Evolutionary conservation across 2,329 filamentous ascomycete species (phyloP).

Genomic region (Monosporascus sp.): DNA sequence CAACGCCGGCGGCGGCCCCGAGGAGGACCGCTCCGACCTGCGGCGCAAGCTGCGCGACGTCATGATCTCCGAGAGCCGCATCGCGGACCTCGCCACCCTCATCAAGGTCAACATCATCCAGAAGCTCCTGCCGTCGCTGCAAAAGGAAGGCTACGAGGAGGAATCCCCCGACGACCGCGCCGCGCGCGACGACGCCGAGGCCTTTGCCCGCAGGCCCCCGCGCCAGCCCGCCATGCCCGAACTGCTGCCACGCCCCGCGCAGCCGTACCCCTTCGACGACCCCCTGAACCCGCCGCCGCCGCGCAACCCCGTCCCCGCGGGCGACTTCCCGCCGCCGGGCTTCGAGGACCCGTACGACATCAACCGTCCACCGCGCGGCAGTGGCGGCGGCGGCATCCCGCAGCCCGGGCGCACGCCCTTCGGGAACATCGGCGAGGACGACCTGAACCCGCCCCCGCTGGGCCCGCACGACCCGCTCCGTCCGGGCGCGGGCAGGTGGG

Average conservation of each 20-base stretch:
- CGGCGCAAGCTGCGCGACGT: conserved; percentile 47
- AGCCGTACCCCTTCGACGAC: conserved; percentile 63
- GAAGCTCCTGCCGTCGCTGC: conserved; percentile 70
- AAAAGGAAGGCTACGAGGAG: conserved; percentile 75
- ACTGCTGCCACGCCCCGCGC: conserved; percentile 52
- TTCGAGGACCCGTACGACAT: conserved; percentile 94
- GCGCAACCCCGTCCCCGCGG: conserved; percentile 58
- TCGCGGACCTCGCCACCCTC: conserved; percentile 62
- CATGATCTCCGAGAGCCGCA: conserved; percentile 68
- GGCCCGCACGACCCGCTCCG: conserved; percentile 80
- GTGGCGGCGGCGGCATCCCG: conserved; percentile 7
- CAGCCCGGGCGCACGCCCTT: conserved; percentile 49
- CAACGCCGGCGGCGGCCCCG: conserved; percentile 10
- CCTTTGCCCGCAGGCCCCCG: conserved; percentile 36
- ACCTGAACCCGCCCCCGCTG: conserved; percentile 80
- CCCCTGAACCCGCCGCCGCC: conserved; percentile 59
- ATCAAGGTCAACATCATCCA: conserved; percentile 80
- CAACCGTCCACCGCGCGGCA: conserved; percentile 56
- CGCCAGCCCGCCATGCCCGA: conserved; percentile 41
- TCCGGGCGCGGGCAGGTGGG: conserved; percentile 56
- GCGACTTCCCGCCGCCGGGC: conserved; percentile 76
- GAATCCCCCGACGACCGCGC: conserved; percentile 44
- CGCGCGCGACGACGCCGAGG: conserved; percentile 35
- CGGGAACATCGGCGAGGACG: conserved; percentile 70
- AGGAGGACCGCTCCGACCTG: conserved; percentile 47